Evolutionary conservation across 805 yeast species (phyloP).

Genomic region (Pichia paraexigua): DNA sequence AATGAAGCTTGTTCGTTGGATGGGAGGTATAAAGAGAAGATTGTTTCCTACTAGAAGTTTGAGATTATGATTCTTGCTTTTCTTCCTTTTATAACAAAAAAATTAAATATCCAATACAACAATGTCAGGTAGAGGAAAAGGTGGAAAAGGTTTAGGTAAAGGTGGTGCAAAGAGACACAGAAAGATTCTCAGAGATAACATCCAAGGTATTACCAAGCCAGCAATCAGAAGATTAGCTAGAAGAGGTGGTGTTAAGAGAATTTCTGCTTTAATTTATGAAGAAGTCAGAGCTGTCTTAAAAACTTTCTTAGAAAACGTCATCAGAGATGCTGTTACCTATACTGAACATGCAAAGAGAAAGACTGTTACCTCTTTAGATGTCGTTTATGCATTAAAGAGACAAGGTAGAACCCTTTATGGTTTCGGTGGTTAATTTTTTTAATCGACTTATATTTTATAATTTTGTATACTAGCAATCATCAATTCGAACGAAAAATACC

Average conservation of each 20-base stretch:
- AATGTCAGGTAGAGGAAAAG: constrained; percentile 99
- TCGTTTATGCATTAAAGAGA: constrained; percentile 98
- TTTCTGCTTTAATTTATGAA: constrained; percentile 96
- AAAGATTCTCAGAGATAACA: constrained; percentile 98
- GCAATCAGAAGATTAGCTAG: constrained; percentile 99
- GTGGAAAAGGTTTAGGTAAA: constrained; percentile 99
- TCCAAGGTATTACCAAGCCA: constrained; percentile 99
- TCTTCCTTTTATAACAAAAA: constrained; percentile 5
- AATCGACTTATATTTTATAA: neutral
- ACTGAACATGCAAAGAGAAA: constrained; percentile 99
- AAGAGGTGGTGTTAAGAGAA: constrained; percentile 99
- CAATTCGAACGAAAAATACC: neutral
- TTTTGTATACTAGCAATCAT: constrained; percentile 9
- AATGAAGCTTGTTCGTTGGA: neutral
- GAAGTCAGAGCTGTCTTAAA: constrained; percentile 97
- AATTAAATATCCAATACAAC: constrained; percentile 22
- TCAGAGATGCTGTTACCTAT: constrained; percentile 98
- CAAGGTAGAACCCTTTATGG: constrained; percentile 99
- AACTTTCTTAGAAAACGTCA: constrained; percentile 92
- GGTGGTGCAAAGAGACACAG: constrained; percentile 99
- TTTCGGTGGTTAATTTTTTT: constrained; percentile 85
- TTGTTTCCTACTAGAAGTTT: neutral
- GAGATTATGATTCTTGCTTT: neutral
- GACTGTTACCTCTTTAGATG: constrained; percentile 98
- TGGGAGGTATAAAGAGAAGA: neutral